Percentiles rank a stretch among this genome's conserved stretches.
These are phyloP conservation scores for Penicillium steckii DNA, from an alignment of 495 filamentous ascomycete genomes.

Conservation along the genomic window DNA sequence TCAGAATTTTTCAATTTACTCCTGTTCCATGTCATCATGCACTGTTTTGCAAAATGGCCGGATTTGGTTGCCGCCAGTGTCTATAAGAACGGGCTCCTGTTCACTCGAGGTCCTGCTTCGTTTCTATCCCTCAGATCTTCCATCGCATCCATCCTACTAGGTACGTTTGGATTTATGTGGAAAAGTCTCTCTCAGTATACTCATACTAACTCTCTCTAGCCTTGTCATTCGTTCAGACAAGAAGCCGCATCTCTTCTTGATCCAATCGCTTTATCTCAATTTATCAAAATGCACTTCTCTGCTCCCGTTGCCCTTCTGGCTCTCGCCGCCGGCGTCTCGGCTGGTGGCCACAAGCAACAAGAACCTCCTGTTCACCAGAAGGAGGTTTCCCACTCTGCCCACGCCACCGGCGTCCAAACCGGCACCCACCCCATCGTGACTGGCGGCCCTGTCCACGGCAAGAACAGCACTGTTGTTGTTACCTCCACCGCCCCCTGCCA, in stretches of 20 bases:
- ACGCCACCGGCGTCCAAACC: slow-evolving; percentile 6
- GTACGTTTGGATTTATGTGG: neutral
- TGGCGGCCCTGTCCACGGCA: neutral
- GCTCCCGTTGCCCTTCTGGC: slow-evolving; percentile 22
- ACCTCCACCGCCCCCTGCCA: slow-evolving; percentile 5
- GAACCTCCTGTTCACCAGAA: slow-evolving; percentile 19
- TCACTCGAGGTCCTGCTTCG: neutral
- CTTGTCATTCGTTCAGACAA: slow-evolving; percentile 26
- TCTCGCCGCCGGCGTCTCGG: slow-evolving; percentile 26
- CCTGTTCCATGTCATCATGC: slow-evolving; percentile 19
- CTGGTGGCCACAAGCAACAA: slow-evolving; percentile 8
- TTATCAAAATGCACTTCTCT: slow-evolving; percentile 28
- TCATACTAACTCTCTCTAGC: slow-evolving; percentile 9
- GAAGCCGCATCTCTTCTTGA: slow-evolving; percentile 16
- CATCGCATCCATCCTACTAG: slow-evolving; percentile 7
- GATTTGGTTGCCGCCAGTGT: slow-evolving; percentile 17
- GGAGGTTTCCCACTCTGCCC: neutral
- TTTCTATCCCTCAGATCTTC: slow-evolving; percentile 2
- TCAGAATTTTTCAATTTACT: slow-evolving; percentile 7
- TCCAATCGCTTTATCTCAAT: slow-evolving; percentile 21
- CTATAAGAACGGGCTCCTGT: slow-evolving; percentile 25
- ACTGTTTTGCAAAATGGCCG: slow-evolving; percentile 13
- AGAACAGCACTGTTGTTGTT: slow-evolving; percentile 3
- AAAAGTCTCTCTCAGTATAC: neutral
- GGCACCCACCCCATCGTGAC: slow-evolving; percentile 15